Base-by-base conservation (phyloP, 1,139 yeast genomes). In the Yamadazyma trypodendri region DNA sequence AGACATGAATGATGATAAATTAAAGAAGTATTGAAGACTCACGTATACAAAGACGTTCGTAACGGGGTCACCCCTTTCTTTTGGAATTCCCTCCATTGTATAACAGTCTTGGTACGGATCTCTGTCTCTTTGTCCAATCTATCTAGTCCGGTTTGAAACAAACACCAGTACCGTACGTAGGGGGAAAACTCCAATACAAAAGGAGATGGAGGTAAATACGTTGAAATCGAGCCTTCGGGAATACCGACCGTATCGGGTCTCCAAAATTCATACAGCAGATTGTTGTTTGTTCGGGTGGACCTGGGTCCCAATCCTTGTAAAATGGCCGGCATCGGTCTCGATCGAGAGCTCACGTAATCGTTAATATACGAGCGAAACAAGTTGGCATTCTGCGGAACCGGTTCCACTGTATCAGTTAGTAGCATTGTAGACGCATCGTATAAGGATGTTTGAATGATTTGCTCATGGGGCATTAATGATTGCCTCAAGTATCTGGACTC, bases 11-110 rank as follows among this genome's bases (percentile, higher is more conserved):
- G 31, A 25, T 34, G 29, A 21, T 23, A n/a, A n/a, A n/a, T n/a
- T n/a, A n/a, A n/a, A n/a, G n/a, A n/a, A n/a, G n/a, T n/a, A n/a
- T n/a, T n/a, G n/a, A n/a, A n/a, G n/a, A n/a, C n/a, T 27, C 13
- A 11, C 7, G 14, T 27, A 15, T 27, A 21, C 8, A 36, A 41
- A 6, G 44, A 31, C 22, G 58, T 49, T 17, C 24, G 31, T 10
- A 44, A 28, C 8, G 50, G 37, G 16, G 31, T 34, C 5, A 43
- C 41, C 2, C 58, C 41, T 18, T 44, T 42, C 32, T 50, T 39
- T 40, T 63, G 65, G 44, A 69, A 70, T 35, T 64, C 68, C 38
- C 75, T 54, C 61, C 70, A 70, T 20, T 49, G 46, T 24, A 70
- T 43, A 41, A 52, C 63, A 11, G 44, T 46, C 40, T 65, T 68